Percentiles rank a stretch among this genome's conserved stretches.
These are phyloP conservation scores for Gynochthodes officinalis DNA, from an alignment of 257 asterid species.

Conservation along the genomic window DNA sequence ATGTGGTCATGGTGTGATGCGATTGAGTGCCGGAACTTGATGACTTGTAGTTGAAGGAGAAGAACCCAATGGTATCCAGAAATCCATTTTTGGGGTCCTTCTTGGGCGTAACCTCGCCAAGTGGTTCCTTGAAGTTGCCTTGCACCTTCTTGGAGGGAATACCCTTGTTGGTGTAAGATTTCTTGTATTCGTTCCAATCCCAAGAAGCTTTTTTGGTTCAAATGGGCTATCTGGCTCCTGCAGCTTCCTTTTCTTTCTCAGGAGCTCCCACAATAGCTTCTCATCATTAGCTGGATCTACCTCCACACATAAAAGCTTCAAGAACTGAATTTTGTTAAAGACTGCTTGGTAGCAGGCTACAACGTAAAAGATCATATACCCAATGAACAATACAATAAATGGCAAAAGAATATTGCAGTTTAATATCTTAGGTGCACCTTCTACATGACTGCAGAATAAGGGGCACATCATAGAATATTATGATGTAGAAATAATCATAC, in stretches of 20 bases:
- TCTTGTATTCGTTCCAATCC: constrained; percentile 32
- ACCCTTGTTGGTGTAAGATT: constrained; percentile 26
- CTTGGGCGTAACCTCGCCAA: constrained; percentile 26
- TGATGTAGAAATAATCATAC: no score
- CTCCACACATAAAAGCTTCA: constrained; percentile 25
- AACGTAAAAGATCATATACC: background rate
- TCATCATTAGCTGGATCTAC: constrained; percentile 52
- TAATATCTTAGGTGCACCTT: no score
- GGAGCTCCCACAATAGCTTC: constrained; percentile 51
- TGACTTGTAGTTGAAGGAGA: constrained; percentile 43
- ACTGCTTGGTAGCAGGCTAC: constrained; percentile 12
- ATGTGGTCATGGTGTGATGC: constrained; percentile 7
- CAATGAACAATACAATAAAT: background rate
- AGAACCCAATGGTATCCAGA: constrained; percentile 43
- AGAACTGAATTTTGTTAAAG: background rate
- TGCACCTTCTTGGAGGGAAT: constrained; percentile 25
- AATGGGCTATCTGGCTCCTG: constrained; percentile 38
- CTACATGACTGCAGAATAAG: background rate
- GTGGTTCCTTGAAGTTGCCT: constrained; percentile 18
- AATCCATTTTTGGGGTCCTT: constrained; percentile 26
- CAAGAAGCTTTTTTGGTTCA: constrained; percentile 40
- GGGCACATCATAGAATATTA: no score
- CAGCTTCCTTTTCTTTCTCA: constrained; percentile 52
- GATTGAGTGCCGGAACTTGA: constrained; percentile 9
- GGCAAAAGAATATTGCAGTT: background rate